A percentile compares a stretch with the other conserved stretches of the same genome.
Conservation (phyloP, 208 protist species). For the Trichomonas tenax region DNA sequence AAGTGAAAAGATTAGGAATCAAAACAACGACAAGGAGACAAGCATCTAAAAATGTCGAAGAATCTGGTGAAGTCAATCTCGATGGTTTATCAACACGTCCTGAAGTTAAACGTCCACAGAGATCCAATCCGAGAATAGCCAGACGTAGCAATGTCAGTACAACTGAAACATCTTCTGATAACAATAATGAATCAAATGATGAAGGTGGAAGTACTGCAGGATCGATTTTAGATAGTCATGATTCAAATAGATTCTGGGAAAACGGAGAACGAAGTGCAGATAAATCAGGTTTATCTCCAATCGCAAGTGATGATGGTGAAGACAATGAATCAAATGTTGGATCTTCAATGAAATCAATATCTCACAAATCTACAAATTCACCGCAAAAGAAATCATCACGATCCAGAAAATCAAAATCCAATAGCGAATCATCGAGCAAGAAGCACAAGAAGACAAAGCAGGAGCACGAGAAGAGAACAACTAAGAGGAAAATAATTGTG, state of each 20-base stretch:
- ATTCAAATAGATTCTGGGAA: too few relatives aligned
- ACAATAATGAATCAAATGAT: too few relatives aligned
- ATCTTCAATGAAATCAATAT: too few relatives aligned
- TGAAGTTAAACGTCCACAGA: neutral
- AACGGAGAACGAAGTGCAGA: too few relatives aligned
- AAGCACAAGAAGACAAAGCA: neutral
- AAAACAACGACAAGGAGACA: neutral
- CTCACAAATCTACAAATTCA: too few relatives aligned
- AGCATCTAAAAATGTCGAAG: neutral
- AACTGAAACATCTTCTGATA: neutral
- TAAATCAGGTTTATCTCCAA: too few relatives aligned
- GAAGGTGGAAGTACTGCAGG: too few relatives aligned
- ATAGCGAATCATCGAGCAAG: neutral
- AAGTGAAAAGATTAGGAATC: neutral
- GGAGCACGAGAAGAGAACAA: neutral
- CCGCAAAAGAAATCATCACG: too few relatives aligned
- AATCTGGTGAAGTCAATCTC: neutral
- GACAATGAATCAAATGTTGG: neutral
- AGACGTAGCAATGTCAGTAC: too few relatives aligned
- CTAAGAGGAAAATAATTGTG: neutral
- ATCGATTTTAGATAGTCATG: too few relatives aligned
- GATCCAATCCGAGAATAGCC: too few relatives aligned
- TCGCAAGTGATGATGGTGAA: neutral
- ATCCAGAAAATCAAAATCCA: neutral
- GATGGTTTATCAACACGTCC: neutral